These are phyloP conservation scores for Pseudodiploospora longispora DNA, from an alignment of 2,329 filamentous ascomycete species.

Conservation along the genomic window DNA sequence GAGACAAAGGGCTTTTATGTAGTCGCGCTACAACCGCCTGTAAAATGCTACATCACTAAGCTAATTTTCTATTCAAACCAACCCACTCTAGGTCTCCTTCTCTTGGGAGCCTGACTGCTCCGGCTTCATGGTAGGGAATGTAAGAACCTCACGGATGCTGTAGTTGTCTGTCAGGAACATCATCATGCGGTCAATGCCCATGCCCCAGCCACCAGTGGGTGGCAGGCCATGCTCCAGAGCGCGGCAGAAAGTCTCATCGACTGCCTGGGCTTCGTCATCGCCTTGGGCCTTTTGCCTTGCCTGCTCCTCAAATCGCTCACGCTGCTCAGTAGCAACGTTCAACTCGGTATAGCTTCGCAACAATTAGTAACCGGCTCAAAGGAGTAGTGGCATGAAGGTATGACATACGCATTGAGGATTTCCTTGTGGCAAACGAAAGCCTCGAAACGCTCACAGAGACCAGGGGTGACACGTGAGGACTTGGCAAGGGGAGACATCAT, in stretches of 20 bases:
- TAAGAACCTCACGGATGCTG: conserved; percentile 89
- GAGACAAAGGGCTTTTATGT: too few relatives aligned
- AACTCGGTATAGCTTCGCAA: conserved; percentile 71
- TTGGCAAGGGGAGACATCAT: conserved; percentile 89
- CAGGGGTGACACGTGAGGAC: conserved; percentile 73
- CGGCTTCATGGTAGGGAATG: conserved; percentile 98
- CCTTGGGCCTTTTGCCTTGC: conserved; percentile 92
- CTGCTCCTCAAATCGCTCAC: conserved; percentile 80
- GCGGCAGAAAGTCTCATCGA: conserved; percentile 93
- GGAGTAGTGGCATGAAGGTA: too few relatives aligned
- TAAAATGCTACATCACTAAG: too few relatives aligned
- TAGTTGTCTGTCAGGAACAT: conserved; percentile 95
- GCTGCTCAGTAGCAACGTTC: conserved; percentile 86
- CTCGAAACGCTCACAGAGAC: conserved; percentile 94
- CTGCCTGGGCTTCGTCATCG: conserved; percentile 91
- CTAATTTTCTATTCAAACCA: too few relatives aligned
- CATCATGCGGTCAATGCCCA: conserved; percentile 88
- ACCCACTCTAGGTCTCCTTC: background rate
- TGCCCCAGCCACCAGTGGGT: conserved; percentile 91
- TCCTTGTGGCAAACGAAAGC: conserved; percentile 75
- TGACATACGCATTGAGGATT: conserved; percentile 69
- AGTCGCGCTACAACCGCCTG: too few relatives aligned
- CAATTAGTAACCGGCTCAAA: background rate
- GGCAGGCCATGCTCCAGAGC: conserved; percentile 85
- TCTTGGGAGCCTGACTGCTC: conserved; percentile 37